A percentile compares a stretch with the other conserved stretches of the same genome.
Evolutionary conservation across 2,329 filamentous ascomycete species (phyloP).

Genomic region (Hypoxylon sp.): DNA sequence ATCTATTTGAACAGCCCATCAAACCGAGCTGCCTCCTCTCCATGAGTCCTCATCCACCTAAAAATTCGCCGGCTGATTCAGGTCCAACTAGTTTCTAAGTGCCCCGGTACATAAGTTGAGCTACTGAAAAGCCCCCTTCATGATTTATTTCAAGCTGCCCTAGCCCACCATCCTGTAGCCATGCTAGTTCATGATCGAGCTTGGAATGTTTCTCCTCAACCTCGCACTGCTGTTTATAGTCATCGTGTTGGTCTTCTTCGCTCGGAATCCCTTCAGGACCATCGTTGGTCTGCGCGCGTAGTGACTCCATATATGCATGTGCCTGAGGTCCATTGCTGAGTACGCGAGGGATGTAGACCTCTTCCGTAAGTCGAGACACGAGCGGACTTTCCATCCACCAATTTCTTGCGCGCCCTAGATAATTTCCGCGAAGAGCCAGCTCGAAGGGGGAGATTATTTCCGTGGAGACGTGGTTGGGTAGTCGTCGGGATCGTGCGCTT

Average conservation of each 20-base stretch:
- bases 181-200: neutral
- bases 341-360: constrained; percentile 14
- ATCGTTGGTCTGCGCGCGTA: neutral
- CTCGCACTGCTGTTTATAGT: neutral
- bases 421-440: constrained; percentile 13
- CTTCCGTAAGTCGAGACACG: constrained; percentile 7
- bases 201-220: neutral
- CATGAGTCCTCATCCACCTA: too few relatives aligned
- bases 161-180: neutral
- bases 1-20: too few relatives aligned
- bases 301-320: neutral
- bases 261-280: neutral
- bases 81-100: too few relatives aligned
- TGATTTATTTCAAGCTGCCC: neutral
- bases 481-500: constrained; percentile 4
- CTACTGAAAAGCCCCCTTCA: too few relatives aligned
- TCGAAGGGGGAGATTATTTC: constrained; percentile 29
- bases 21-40: too few relatives aligned
- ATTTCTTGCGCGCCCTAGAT: neutral
- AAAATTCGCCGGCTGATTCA: too few relatives aligned
- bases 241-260: neutral
- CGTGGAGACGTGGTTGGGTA: neutral
- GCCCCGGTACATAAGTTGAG: too few relatives aligned
- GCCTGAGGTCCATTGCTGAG: neutral
- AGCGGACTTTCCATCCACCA: constrained; percentile 21